phyloP scores from a whole-genome alignment of 371 early-diverging fungal genomes.

The Mucor ambiguus region DNA sequence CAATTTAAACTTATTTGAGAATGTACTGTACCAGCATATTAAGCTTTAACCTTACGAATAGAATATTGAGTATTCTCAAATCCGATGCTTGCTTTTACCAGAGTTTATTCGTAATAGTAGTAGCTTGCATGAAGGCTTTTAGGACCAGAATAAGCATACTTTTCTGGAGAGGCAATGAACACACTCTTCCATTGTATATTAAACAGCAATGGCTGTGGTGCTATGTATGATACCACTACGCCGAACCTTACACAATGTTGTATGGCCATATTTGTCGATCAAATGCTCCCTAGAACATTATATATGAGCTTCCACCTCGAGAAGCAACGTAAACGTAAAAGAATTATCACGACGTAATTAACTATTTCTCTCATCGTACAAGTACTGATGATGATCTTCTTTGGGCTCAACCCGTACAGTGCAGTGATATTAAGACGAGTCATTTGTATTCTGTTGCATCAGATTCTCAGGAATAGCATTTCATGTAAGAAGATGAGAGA shows the following conservation, averaged over 20 bases:
- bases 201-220: no score
- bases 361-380: not conserved
- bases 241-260: not conserved
- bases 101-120: no score
- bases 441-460: not conserved
- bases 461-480: not conserved
- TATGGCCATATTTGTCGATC: not conserved
- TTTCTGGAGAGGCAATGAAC: no score
- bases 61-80: not conserved
- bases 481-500: no score
- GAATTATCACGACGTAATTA: not conserved
- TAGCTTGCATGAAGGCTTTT: no score
- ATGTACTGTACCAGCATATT: not conserved
- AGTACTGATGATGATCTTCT: not conserved
- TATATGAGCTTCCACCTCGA: not conserved
- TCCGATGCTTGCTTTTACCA: no score
- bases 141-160: no score
- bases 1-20: not conserved
- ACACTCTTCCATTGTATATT: no score
- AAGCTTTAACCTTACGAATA: not conserved
- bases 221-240: no score
- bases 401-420: not conserved
- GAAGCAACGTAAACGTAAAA: no score
- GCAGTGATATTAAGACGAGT: not conserved
- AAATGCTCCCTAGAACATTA: not conserved